These are phyloP conservation scores for Colletotrichum chlorophyti DNA, from an alignment of 2,329 filamentous ascomycete genomes.

Conservation along the genomic window DNA sequence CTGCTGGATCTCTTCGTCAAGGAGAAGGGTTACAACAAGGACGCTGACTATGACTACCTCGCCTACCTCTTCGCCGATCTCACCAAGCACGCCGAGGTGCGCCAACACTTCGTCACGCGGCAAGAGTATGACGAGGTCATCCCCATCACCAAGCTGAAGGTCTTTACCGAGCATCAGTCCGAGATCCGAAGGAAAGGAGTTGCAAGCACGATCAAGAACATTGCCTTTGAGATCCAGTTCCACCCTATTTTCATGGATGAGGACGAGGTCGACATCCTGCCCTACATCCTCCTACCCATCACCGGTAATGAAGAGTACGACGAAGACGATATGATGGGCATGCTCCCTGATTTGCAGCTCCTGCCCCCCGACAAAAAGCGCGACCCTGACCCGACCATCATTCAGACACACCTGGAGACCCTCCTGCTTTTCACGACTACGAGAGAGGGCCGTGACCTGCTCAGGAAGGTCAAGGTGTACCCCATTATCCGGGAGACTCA, in stretches of 20 bases:
- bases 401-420: conserved; percentile 90
- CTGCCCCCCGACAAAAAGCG: conserved; percentile 88
- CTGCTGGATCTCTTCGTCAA: conserved; percentile 96
- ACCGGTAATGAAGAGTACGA: conserved; percentile 88
- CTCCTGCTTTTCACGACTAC: conserved; percentile 84
- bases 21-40: conserved; percentile 83
- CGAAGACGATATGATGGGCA: conserved; percentile 83
- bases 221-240: conserved; percentile 79
- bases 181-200: conserved; percentile 88
- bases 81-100: conserved; percentile 78
- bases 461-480: conserved; percentile 84
- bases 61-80: conserved; percentile 94
- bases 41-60: conserved; percentile 90
- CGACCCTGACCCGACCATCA: conserved; percentile 77
- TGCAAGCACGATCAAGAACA: conserved; percentile 95
- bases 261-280: conserved; percentile 79
- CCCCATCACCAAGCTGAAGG: conserved; percentile 89
- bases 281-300: conserved; percentile 87
- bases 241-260: conserved; percentile 76
- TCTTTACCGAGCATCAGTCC: conserved; percentile 91
- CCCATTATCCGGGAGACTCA: conserved; percentile 89
- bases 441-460: conserved; percentile 72
- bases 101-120: conserved; percentile 75
- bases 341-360: conserved; percentile 90
- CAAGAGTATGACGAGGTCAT: conserved; percentile 83